Conservation (phyloP, 768 basidiomycete genomes). For the Postia placenta region DNA sequence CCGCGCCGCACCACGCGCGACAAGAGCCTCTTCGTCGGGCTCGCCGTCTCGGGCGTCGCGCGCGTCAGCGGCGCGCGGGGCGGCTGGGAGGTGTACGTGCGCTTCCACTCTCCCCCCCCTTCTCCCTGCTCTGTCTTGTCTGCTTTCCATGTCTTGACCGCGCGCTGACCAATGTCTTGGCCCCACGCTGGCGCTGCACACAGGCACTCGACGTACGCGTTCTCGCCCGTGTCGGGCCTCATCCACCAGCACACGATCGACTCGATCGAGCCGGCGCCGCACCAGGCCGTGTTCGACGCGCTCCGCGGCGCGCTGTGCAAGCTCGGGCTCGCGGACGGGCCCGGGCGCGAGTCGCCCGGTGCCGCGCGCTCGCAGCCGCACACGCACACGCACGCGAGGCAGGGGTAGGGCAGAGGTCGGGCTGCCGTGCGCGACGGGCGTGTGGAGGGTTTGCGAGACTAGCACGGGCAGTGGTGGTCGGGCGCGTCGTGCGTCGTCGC, state of each 20-base stretch:
- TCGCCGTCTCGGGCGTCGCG: constrained; percentile 50
- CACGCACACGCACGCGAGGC: not conserved
- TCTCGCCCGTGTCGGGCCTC: constrained; percentile 61
- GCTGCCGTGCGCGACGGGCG: too few relatives aligned
- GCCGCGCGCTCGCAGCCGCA: not conserved
- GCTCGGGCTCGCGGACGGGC: constrained; percentile 8
- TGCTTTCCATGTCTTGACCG: not conserved
- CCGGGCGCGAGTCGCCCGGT: not conserved
- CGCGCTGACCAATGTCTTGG: too few relatives aligned
- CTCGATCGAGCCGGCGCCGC: constrained; percentile 75
- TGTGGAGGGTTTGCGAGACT: too few relatives aligned
- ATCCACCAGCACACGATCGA: constrained; percentile 62
- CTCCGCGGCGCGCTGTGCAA: constrained; percentile 26
- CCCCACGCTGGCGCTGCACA: not conserved
- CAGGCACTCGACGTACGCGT: constrained; percentile 67
- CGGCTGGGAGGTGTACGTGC: constrained; percentile 72
- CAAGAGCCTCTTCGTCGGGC: constrained; percentile 50
- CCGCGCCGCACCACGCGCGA: constrained; percentile 37
- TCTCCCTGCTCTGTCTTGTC: not conserved
- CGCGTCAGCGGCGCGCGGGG: constrained; percentile 56
- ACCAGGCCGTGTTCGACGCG: constrained; percentile 62
- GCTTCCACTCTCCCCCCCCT: not conserved
- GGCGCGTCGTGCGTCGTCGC: too few relatives aligned
- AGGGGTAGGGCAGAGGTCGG: not conserved
- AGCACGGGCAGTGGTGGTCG: too few relatives aligned